A percentile compares a stretch with the other conserved stretches of the same genome.
Evolutionary conservation across 768 basidiomycete species (phyloP).

Genomic region (Suillus cothurnatus): DNA sequence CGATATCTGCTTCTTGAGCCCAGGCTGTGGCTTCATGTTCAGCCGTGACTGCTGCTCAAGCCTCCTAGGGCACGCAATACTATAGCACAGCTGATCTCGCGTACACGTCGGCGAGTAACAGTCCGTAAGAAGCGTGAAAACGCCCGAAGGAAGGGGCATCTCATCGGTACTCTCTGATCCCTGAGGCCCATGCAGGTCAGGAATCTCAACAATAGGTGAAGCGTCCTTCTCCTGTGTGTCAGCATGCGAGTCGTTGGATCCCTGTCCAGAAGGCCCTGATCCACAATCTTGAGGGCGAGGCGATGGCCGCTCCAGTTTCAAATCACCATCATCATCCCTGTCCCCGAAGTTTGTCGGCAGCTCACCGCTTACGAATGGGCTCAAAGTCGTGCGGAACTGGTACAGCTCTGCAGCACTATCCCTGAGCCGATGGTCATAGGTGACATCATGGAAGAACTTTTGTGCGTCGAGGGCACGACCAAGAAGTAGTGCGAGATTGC

Average conservation of each 20-base stretch:
- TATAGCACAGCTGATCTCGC: slow-evolving; percentile 92
- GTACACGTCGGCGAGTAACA: slow-evolving; percentile 99
- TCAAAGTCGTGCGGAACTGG: slow-evolving; percentile 86
- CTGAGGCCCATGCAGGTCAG: slow-evolving; percentile 32
- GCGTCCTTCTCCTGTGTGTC: slow-evolving; percentile 28
- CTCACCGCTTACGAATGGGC: slow-evolving; percentile 84
- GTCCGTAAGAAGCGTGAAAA: slow-evolving; percentile 94
- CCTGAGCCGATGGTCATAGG: slow-evolving; percentile 93
- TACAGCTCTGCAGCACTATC: slow-evolving; percentile 90
- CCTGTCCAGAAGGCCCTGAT: slow-evolving; percentile 31
- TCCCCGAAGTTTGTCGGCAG: slow-evolving; percentile 43
- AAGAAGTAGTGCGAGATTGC: slow-evolving; percentile 92
- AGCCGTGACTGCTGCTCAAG: slow-evolving; percentile 92
- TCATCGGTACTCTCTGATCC: slow-evolving; percentile 57
- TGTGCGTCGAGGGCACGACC: slow-evolving; percentile 96
- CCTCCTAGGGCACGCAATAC: slow-evolving; percentile 92
- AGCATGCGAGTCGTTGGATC: slow-evolving; percentile 35
- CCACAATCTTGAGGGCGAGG: slow-evolving; percentile 22
- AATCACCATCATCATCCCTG: slow-evolving; percentile 37
- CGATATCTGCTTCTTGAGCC: slow-evolving; percentile 82
- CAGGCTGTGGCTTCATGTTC: slow-evolving; percentile 94
- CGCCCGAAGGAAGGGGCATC: slow-evolving; percentile 81
- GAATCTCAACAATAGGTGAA: slow-evolving; percentile 27
- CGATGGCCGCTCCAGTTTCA: slow-evolving; percentile 21
- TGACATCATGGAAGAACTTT: slow-evolving; percentile 99